Base-by-base conservation (phyloP, 345 rosid species). In the Citrus medica region DNA sequence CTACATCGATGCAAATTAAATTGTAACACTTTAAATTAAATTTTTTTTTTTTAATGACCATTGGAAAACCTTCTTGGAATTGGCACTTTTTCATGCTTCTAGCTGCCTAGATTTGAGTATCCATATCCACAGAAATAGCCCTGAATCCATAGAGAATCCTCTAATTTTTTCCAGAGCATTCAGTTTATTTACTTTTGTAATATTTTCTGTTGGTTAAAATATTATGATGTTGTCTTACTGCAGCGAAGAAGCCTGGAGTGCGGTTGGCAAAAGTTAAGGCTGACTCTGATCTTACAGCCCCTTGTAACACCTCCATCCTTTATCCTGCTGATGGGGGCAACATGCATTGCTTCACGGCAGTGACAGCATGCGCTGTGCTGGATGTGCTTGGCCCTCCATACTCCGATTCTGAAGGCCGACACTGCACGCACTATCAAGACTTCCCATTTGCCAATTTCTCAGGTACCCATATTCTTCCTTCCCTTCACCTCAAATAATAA, bases 321-420 rank as follows among this genome's bases (percentile, higher is more conserved):
- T 96, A 90, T 81, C 99, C 99, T 8, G 88, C 89, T 28, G 93
- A 92, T 60, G 99, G 98, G 64, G 99, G 99, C 75, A 96, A 96
- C 87, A 92, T 96, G 94, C 99, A 96, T 82, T 75, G 95, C 83
- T 92, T 96, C 89, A 92, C 94, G 2, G 98, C 93, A 0, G 84
- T 81, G 74, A 94, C 98, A 2, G 91, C 97, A 0, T 96, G 99
- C 32, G 98, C 99, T 0, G 95, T 96, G 65, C 87, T 96, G 6
- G 99, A 96, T 19, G 97, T 96, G 68, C 90, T 94, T 30, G 95
- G 95, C 37, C 99, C 99, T 68, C 98, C 99, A 6, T 96, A 96
- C 82, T 83, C 85, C 0, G 92, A 87, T 66, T 83, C 83, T 0
- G 98, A 94, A 0, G 98, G 97, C 21, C 91, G 99, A 13, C 93